Percentiles rank a stretch among this genome's conserved stretches.
phyloP scores from a whole-genome alignment of 495 filamentous ascomycete species.

The Beverwykella pulmonaria region DNA sequence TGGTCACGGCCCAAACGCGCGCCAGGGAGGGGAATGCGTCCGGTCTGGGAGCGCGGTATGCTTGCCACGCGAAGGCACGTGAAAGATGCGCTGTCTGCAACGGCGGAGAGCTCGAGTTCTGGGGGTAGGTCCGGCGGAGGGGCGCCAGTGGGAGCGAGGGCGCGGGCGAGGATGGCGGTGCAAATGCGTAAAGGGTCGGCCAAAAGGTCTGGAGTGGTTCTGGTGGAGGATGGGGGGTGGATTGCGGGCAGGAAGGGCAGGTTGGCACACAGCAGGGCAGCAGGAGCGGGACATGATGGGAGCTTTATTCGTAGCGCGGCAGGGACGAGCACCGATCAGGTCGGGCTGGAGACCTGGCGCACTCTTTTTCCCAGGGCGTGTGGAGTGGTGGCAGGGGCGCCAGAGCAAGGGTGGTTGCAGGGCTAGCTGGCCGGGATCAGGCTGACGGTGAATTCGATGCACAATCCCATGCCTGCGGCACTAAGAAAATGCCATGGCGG shows the following conservation, averaged over 20 bases:
- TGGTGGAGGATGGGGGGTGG: no score
- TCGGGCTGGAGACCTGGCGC: slow-evolving; percentile 8
- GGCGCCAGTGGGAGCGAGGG: background rate
- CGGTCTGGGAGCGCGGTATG: background rate
- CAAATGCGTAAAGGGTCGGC: no score
- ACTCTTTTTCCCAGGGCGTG: slow-evolving; percentile 2
- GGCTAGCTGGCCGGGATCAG: slow-evolving; percentile 4
- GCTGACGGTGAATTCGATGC: slow-evolving; percentile 12
- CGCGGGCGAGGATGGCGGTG: background rate
- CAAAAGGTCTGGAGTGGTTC: no score
- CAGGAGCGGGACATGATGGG: slow-evolving; percentile 31
- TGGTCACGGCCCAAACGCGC: slow-evolving; percentile 12
- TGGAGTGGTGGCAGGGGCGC: slow-evolving; percentile 3
- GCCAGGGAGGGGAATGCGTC: slow-evolving; percentile 26
- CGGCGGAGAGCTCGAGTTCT: background rate
- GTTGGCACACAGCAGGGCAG: slow-evolving; percentile 2
- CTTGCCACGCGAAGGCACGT: background rate
- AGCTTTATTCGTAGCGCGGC: slow-evolving; percentile 34
- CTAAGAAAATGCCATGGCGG: slow-evolving; percentile 27
- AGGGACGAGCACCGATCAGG: slow-evolving; percentile 20
- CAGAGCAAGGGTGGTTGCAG: background rate
- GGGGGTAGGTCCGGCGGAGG: background rate
- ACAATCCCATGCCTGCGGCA: slow-evolving; percentile 15
- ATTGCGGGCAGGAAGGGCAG: slow-evolving; percentile 1
- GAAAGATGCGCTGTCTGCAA: background rate